Conservation (phyloP, 371 early-diverging fungal genomes). For the Massospora cicadina region DNA sequence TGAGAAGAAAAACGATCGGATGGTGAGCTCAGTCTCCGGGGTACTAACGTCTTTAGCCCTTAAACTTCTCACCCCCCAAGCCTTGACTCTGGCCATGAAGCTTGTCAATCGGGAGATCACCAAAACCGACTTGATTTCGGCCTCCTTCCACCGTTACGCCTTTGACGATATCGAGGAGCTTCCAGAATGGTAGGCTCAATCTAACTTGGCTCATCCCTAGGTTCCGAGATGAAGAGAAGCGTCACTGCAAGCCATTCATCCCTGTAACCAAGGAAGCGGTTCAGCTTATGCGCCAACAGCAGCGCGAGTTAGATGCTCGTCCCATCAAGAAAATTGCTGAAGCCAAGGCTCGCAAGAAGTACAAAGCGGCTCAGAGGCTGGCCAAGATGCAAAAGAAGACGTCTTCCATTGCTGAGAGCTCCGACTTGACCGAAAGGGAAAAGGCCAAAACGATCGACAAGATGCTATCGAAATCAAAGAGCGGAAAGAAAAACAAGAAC, state of each 20-base stretch:
- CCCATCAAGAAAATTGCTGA: constrained; percentile 98
- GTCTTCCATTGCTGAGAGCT: constrained; percentile 60
- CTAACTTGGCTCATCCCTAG: constrained; percentile 12
- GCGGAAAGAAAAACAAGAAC: constrained; percentile 51
- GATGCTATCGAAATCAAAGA: constrained; percentile 34
- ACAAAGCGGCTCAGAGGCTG: constrained; percentile 40
- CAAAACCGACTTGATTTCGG: constrained; percentile 62
- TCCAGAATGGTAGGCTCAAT: constrained; percentile 48
- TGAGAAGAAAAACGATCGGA: constrained; percentile 32
- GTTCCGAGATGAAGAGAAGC: constrained; percentile 77
- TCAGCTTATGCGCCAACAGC: constrained; percentile 51
- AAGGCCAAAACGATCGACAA: constrained; percentile 69
- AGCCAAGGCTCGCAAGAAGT: constrained; percentile 92
- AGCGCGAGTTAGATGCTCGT: constrained; percentile 77
- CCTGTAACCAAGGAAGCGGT: constrained; percentile 94
- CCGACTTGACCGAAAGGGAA: constrained; percentile 74
- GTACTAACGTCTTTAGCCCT: constrained; percentile 16
- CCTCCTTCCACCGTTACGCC: constrained; percentile 74
- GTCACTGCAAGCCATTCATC: constrained; percentile 67
- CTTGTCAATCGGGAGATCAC: constrained; percentile 58
- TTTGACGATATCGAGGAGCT: constrained; percentile 69
- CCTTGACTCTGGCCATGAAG: constrained; percentile 73
- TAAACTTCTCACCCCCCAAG: constrained; percentile 59
- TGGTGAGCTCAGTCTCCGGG: constrained; percentile 15
- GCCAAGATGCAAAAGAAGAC: constrained; percentile 79